Base-by-base conservation (phyloP, 169 alveolate genomes). In the Plasmodium reichenowi region DNA sequence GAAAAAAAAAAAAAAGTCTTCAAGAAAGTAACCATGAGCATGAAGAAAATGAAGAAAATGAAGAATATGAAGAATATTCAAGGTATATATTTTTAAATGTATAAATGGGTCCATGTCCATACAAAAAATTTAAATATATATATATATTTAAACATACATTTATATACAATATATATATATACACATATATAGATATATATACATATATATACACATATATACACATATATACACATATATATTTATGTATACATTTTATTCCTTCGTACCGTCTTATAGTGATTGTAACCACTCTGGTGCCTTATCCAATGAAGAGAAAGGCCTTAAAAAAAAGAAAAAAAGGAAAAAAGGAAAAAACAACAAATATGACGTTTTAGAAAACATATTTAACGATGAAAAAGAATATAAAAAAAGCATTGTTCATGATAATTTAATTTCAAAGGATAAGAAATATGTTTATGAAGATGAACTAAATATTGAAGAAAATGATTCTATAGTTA, bases 391-490 rank as follows among this genome's bases (percentile, higher is more conserved):
- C 7, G 75, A 76, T 32, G 75, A 76, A 29, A 62, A 10, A 24
- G 52, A 76, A 64, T 47, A 17, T 68, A 52, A 64, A 60, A 76
- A 76, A 26, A 15, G 48, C 22, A 76, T 76, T 58, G 24, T 15
- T 0, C 70, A 64, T 63, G 88, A 76, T 26, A 20, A 3, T 9
- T 22, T 76, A 38, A 76, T 76, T 63, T 47, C 72, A 15, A 47
- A 22, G 43, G 32, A 48, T 38, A 62, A 76, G 26, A 76, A 76
- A 26, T 76, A 76, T 56, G 8, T 76, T n/a, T 76, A 63, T 60
- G 90, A 80, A 38, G 90, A 80, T 80, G 90, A 80, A 47, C 26
- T 80, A 15, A 52, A 43, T 56, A 67, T 80, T 10, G 74, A 68
- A 38, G 38, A 66, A 20, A 48, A n/a, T 15, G 90, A 80, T 54